These are phyloP conservation scores for Mytilinidion resinicola DNA, from an alignment of 495 filamentous ascomycete species.

Conservation along the genomic window DNA sequence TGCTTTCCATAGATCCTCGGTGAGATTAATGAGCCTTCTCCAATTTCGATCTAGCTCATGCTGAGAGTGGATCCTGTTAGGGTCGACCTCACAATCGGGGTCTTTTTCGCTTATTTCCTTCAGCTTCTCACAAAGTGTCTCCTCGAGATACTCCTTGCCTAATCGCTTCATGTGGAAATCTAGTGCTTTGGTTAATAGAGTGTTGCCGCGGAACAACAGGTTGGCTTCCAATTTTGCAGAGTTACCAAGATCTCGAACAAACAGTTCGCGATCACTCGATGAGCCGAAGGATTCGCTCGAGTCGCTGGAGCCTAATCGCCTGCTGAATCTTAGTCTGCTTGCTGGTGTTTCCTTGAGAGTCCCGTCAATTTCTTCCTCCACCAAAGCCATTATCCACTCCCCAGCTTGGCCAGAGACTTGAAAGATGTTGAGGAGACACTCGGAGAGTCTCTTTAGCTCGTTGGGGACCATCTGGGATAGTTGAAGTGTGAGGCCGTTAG, in stretches of 20 bases:
- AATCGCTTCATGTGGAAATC: slow-evolving; percentile 93
- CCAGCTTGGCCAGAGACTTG: slow-evolving; percentile 84
- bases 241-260: slow-evolving; percentile 59
- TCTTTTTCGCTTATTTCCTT: slow-evolving; percentile 81
- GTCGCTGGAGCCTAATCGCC: slow-evolving; percentile 72
- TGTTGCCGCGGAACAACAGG: slow-evolving; percentile 91
- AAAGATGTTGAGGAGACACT: slow-evolving; percentile 87
- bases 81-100: slow-evolving; percentile 92
- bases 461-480: slow-evolving; percentile 74
- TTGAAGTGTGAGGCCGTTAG: slow-evolving; percentile 73
- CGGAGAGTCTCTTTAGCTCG: slow-evolving; percentile 70
- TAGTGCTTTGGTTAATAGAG: slow-evolving; percentile 85
- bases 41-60: slow-evolving; percentile 82
- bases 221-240: slow-evolving; percentile 71
- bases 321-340: slow-evolving; percentile 65
- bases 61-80: slow-evolving; percentile 59
- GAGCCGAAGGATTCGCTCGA: slow-evolving; percentile 51
- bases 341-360: slow-evolving; percentile 69
- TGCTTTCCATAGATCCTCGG: slow-evolving; percentile 75
- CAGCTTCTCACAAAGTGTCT: slow-evolving; percentile 78
- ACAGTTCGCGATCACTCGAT: slow-evolving; percentile 51
- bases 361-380: slow-evolving; percentile 96
- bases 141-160: slow-evolving; percentile 87
- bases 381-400: slow-evolving; percentile 88
- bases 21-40: slow-evolving; percentile 67